A percentile compares a stretch with the other conserved stretches of the same genome.
phyloP scores from a whole-genome alignment of 1,139 yeast genomes.

The Geotrichum fermentans region DNA sequence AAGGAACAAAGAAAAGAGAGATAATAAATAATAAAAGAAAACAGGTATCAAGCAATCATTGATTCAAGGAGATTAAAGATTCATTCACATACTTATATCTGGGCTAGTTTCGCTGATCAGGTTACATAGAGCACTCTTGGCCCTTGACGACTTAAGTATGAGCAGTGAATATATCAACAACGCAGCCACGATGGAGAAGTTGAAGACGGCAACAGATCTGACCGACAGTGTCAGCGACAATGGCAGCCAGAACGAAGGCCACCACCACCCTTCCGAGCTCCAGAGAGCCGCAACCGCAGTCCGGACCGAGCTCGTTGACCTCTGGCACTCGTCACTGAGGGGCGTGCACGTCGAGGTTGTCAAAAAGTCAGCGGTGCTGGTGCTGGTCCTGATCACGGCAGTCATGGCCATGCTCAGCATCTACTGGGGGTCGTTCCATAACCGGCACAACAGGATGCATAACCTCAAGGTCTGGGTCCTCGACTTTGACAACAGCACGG shows the following conservation, averaged over 20 bases:
- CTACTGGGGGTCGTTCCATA: slow-evolving; percentile 58
- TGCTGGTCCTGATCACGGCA: slow-evolving; percentile 11
- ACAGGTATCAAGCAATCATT: too few relatives aligned
- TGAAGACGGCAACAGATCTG: not conserved
- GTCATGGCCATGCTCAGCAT: slow-evolving; percentile 42
- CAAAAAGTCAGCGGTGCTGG: not conserved
- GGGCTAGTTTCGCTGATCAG: too few relatives aligned
- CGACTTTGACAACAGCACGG: slow-evolving; percentile 40
- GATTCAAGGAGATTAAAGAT: too few relatives aligned
- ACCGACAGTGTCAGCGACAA: not conserved
- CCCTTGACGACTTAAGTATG: too few relatives aligned
- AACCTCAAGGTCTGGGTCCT: slow-evolving; percentile 47
- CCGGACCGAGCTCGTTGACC: not conserved
- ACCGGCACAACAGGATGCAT: slow-evolving; percentile 39
- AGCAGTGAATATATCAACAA: not conserved
- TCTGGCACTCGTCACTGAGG: slow-evolving; percentile 6
- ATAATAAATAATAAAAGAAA: too few relatives aligned
- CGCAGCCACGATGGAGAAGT: not conserved
- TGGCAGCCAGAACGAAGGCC: not conserved
- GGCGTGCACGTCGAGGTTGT: slow-evolving; percentile 1
- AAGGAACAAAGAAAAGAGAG: too few relatives aligned
- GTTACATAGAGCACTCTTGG: too few relatives aligned
- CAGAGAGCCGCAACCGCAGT: not conserved
- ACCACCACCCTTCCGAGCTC: not conserved
- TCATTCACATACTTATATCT: too few relatives aligned